Evolutionary conservation across 768 basidiomycete species (phyloP).

Genomic region (Leccinum uliginosum): DNA sequence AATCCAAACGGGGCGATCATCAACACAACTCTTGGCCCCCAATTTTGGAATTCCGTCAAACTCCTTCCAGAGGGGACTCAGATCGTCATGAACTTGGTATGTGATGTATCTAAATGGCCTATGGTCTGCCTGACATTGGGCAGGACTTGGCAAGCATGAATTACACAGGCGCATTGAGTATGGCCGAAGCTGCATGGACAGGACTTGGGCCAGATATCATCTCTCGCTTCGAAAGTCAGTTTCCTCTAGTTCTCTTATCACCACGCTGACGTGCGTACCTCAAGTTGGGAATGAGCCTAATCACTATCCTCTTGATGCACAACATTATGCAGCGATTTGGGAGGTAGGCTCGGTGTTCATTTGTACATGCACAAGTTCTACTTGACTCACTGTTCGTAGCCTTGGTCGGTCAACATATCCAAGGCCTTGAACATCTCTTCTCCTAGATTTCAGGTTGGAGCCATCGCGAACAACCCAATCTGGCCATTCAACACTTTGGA

Average conservation of each 20-base stretch:
- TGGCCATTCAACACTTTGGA: conserved; percentile 46
- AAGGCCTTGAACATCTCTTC: conserved; percentile 32
- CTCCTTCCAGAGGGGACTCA: conserved; percentile 44
- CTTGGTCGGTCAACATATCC: conserved; percentile 48
- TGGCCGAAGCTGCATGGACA: conserved; percentile 40
- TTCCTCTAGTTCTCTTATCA: not conserved
- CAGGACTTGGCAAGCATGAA: conserved; percentile 44
- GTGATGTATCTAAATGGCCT: not conserved
- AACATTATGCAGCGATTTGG: conserved; percentile 44
- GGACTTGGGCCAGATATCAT: conserved; percentile 37
- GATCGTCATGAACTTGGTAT: conserved; percentile 43
- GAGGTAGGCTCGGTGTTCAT: conserved; percentile 30
- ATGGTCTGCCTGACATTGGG: not conserved
- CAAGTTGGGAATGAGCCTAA: conserved; percentile 53
- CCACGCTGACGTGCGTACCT: not conserved
- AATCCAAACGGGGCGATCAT: conserved; percentile 39
- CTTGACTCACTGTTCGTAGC: conserved; percentile 22
- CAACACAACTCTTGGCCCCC: conserved; percentile 50
- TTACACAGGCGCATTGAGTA: conserved; percentile 38
- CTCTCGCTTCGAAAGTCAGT: conserved; percentile 43
- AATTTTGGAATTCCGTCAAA: conserved; percentile 45
- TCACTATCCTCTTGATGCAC: conserved; percentile 38
- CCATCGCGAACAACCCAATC: conserved; percentile 46
- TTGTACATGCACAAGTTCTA: not conserved
- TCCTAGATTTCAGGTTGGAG: conserved; percentile 47